These are phyloP conservation scores for Salix viminalis DNA, from an alignment of 345 rosid genomes.

Conservation along the genomic window DNA sequence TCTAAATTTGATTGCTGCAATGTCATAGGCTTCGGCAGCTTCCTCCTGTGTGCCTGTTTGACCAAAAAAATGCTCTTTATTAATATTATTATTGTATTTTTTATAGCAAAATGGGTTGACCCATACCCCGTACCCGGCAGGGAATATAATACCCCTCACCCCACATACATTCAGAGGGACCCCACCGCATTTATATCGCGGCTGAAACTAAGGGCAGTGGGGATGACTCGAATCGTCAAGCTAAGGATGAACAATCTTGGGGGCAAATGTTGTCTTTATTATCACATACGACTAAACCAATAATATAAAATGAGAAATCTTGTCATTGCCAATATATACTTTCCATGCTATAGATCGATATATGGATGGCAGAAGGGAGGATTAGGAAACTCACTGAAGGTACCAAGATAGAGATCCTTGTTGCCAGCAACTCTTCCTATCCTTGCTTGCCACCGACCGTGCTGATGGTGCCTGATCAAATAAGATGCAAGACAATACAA, in stretches of 20 bases:
- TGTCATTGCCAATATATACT: background rate
- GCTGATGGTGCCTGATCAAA: constrained; percentile 81
- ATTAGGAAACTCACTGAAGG: constrained; percentile 59
- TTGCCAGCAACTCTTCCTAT: constrained; percentile 97
- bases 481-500: background rate
- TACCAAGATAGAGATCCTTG: constrained; percentile 96
- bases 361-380: background rate
- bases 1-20: constrained; percentile 81
- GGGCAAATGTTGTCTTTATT: background rate
- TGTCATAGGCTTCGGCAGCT: constrained; percentile 70
- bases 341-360: background rate
- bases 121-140: too few species aligned
- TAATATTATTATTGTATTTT: too few species aligned
- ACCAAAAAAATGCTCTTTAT: background rate
- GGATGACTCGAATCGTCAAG: too few species aligned
- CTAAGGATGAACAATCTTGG: too few species aligned
- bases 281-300: background rate
- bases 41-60: constrained; percentile 77
- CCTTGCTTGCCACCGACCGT: constrained; percentile 97
- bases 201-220: too few species aligned
- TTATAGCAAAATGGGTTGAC: too few species aligned
- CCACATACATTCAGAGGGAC: too few species aligned
- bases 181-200: too few species aligned
- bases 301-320: background rate
- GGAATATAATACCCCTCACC: too few species aligned